phyloP scores from a whole-genome alignment of 768 basidiomycete genomes.

The Crucibulum laeve region DNA sequence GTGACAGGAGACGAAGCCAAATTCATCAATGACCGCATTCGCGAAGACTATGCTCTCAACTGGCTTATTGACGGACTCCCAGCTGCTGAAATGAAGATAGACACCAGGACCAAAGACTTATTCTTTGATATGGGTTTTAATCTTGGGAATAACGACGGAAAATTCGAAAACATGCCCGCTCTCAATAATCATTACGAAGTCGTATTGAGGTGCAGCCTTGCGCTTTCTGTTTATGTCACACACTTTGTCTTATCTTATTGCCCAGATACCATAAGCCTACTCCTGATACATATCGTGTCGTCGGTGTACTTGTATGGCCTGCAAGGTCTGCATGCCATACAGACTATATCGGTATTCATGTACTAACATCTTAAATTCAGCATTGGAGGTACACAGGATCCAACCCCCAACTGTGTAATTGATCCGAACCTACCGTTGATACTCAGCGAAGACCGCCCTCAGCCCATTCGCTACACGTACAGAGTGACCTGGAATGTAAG shows the following conservation, averaged over 20 bases:
- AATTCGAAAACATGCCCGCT: conserved; percentile 53
- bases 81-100: conserved; percentile 87
- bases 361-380: conserved; percentile 27
- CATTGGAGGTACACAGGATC: conserved; percentile 58
- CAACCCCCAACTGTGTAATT: conserved; percentile 46
- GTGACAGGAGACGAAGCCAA: conserved; percentile 71
- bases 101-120: conserved; percentile 71
- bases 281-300: conserved; percentile 73
- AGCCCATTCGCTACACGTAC: conserved; percentile 81
- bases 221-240: not conserved
- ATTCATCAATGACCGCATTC: conserved; percentile 89
- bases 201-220: conserved; percentile 64
- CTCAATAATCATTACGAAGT: conserved; percentile 95
- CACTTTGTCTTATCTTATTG: conserved; percentile 5
- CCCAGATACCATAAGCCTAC: conserved; percentile 76
- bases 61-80: conserved; percentile 95
- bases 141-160: conserved; percentile 70
- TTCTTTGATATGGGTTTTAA: conserved; percentile 96
- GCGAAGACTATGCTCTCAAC: conserved; percentile 89
- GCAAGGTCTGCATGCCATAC: conserved; percentile 26
- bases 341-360: not conserved
- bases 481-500: conserved; percentile 82
- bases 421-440: conserved; percentile 40
- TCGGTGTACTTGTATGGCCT: conserved; percentile 87
- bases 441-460: conserved; percentile 55